These are phyloP conservation scores for Phytopythium aichiense DNA, from an alignment of 352 stramenopile species.

Conservation along the genomic window DNA sequence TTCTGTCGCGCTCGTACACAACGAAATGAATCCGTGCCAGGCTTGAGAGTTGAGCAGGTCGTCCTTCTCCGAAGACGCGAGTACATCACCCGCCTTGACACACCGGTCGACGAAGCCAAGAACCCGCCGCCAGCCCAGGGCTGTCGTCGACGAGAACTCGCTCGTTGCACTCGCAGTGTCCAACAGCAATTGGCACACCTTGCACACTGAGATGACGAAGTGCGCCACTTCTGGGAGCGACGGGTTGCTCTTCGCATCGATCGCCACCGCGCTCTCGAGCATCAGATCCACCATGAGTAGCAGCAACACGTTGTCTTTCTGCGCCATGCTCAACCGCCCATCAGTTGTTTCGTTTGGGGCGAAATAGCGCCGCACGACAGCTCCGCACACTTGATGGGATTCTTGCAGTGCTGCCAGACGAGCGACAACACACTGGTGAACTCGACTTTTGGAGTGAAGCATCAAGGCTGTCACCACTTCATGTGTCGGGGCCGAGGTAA, in stretches of 20 bases:
- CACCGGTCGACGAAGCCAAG: neutral
- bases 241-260: conserved; percentile 7
- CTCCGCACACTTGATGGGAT: neutral
- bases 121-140: neutral
- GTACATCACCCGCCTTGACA: neutral
- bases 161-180: neutral
- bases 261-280: conserved; percentile 4
- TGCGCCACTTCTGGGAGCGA: neutral
- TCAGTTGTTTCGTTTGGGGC: neutral
- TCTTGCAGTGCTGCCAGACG: conserved; percentile 10
- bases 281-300: neutral
- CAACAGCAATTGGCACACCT: neutral
- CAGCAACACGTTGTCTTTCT: neutral
- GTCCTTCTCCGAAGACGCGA: neutral
- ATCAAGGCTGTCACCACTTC: conserved; percentile 28
- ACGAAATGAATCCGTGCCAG: conserved; percentile 1
- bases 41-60: conserved; percentile 2
- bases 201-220: neutral
- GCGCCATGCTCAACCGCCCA: neutral
- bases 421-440: conserved; percentile 15
- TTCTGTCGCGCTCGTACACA: neutral
- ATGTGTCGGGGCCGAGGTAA: conserved; percentile 13
- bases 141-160: neutral
- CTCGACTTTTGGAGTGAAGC: conserved; percentile 46
- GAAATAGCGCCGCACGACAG: conserved; percentile 1